phyloP scores from a whole-genome alignment of 345 rosid species.

The Lepidium aucheri region DNA sequence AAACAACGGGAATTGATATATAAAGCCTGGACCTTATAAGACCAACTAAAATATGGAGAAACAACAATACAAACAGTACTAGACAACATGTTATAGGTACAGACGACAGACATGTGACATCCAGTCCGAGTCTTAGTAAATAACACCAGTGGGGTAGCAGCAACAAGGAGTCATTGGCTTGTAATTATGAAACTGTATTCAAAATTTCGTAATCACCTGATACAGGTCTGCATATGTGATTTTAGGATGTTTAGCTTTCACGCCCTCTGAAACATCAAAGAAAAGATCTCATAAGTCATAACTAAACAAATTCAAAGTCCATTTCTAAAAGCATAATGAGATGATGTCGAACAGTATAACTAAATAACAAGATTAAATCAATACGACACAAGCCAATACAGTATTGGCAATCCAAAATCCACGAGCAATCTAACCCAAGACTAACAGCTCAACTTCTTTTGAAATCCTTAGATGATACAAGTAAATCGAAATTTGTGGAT shows the following conservation, averaged over 20 bases:
- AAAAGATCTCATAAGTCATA: constrained; percentile 2
- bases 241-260: constrained; percentile 73
- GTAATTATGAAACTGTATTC: not conserved
- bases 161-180: too few relatives aligned
- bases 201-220: constrained; percentile 21
- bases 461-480: not conserved
- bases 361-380: not conserved
- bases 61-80: not conserved
- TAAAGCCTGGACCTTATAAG: not conserved
- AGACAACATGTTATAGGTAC: not conserved
- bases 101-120: not conserved
- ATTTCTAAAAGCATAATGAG: not conserved
- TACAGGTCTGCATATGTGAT: constrained; percentile 64
- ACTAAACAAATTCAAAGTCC: not conserved
- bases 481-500: not conserved
- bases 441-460: not conserved
- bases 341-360: not conserved
- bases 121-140: not conserved
- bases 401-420: not conserved
- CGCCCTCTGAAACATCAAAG: constrained; percentile 49
- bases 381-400: not conserved
- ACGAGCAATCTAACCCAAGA: too few relatives aligned
- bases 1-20: not conserved
- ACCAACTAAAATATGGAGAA: not conserved
- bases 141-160: not conserved